These are phyloP conservation scores for Leptoxyphium fumago DNA, from an alignment of 2,329 filamentous ascomycete genomes.

Conservation along the genomic window DNA sequence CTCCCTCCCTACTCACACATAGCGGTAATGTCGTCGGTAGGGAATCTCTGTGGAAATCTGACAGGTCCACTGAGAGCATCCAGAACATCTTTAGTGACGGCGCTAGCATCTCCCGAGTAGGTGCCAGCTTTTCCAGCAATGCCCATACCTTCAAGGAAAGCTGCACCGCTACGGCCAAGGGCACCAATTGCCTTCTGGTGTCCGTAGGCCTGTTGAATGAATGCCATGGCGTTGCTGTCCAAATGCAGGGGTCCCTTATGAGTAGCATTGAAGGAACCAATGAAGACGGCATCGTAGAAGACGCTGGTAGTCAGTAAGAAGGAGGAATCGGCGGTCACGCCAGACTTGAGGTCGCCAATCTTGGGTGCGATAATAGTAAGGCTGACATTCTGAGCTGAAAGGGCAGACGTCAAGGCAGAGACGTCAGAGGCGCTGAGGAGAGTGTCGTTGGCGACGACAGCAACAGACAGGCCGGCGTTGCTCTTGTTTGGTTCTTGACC, in stretches of 20 bases:
- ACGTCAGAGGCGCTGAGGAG: constrained; percentile 5
- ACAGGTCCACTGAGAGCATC: constrained; percentile 2
- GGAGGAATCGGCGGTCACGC: constrained; percentile 6
- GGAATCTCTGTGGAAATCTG: neutral
- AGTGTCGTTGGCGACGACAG: constrained; percentile 8
- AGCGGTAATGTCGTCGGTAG: too few species aligned
- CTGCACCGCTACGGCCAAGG: constrained; percentile 2
- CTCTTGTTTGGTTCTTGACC: constrained; percentile 3
- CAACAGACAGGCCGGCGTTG: constrained; percentile 9
- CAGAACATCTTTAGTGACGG: neutral
- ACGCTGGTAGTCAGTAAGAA: constrained; percentile 8
- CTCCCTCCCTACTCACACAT: too few species aligned
- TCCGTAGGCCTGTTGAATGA: constrained; percentile 8
- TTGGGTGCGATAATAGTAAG: constrained; percentile 7
- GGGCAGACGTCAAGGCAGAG: constrained; percentile 5
- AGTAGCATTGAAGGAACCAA: constrained; percentile 3
- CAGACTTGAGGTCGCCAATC: constrained; percentile 5
- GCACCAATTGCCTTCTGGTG: constrained; percentile 10
- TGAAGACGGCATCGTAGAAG: constrained; percentile 12
- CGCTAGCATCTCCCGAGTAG: neutral
- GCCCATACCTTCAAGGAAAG: neutral
- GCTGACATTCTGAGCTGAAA: constrained; percentile 4
- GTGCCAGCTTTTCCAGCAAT: constrained; percentile 1
- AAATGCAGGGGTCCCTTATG: neutral
- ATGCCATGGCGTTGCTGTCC: constrained; percentile 1